These are phyloP conservation scores for Adansonia rubrostipa DNA, from an alignment of 441 rosid species.

Conservation along the genomic window DNA sequence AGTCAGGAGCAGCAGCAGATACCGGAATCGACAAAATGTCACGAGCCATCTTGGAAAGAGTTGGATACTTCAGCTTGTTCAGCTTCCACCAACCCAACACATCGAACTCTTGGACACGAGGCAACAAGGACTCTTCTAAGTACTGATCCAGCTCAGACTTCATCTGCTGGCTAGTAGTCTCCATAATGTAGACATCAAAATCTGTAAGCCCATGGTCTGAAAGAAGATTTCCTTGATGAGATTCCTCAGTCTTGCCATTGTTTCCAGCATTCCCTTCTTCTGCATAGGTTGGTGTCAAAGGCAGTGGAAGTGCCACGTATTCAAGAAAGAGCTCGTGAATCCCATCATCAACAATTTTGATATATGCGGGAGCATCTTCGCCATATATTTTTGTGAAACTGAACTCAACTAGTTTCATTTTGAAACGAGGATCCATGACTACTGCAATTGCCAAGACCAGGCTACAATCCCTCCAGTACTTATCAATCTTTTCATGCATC, in stretches of 20 bases:
- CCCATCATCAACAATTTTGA: conserved; percentile 76
- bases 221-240: conserved; percentile 41
- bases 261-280: conserved; percentile 47
- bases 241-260: conserved; percentile 40
- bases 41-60: conserved; percentile 82
- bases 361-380: conserved; percentile 61
- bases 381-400: conserved; percentile 77
- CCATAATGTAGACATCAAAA: conserved; percentile 80
- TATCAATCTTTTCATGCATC: conserved; percentile 64
- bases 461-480: conserved; percentile 81
- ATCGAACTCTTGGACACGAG: conserved; percentile 73
- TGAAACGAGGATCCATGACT: conserved; percentile 93
- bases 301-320: conserved; percentile 63
- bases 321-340: conserved; percentile 79
- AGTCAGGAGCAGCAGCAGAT: conserved; percentile 59
- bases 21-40: conserved; percentile 70
- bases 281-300: conserved; percentile 54
- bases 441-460: conserved; percentile 76
- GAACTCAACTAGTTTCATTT: conserved; percentile 92
- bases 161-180: conserved; percentile 65
- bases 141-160: conserved; percentile 87
- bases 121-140: conserved; percentile 75
- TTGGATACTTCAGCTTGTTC: conserved; percentile 80
- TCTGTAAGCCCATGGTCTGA: conserved; percentile 68
- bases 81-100: conserved; percentile 88